Conservation (phyloP, 805 yeast genomes). For the Jamesozyma rosinii region DNA sequence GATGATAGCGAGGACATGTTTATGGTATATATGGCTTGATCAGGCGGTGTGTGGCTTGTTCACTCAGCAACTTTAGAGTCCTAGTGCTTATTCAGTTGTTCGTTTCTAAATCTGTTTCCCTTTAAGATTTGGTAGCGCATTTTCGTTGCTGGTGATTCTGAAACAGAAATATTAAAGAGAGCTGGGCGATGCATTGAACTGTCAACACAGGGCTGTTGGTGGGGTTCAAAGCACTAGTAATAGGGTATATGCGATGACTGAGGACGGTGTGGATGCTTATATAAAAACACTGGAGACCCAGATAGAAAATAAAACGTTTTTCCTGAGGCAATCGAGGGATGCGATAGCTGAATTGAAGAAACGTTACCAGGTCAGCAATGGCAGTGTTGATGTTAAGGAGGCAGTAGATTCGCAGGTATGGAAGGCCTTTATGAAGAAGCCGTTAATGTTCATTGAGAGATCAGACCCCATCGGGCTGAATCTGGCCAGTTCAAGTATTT, state of each 20-base stretch:
- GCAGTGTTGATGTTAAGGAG: neutral
- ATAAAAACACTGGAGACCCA: slow-evolving; percentile 16
- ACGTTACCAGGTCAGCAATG: neutral
- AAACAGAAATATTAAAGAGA: too few species aligned
- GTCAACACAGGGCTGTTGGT: too few species aligned
- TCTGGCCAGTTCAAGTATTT: slow-evolving; percentile 13
- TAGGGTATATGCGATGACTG: neutral
- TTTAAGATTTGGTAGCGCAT: too few species aligned
- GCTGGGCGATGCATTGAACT: too few species aligned
- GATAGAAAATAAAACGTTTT: slow-evolving; percentile 20
- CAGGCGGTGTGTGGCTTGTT: too few species aligned
- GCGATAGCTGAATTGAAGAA: slow-evolving; percentile 12
- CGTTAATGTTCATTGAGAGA: slow-evolving; percentile 25
- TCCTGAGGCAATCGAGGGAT: slow-evolving; percentile 18
- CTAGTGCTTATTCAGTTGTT: too few species aligned
- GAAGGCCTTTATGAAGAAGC: slow-evolving; percentile 17
- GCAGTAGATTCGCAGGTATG: slow-evolving; percentile 6
- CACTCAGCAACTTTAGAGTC: too few species aligned
- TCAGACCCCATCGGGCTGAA: slow-evolving; percentile 28
- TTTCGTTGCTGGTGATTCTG: too few species aligned
- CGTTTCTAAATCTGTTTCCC: too few species aligned
- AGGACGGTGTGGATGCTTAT: slow-evolving; percentile 12
- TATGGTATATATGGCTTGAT: too few species aligned
- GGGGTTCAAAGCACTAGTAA: too few species aligned
- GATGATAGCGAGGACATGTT: slow-evolving; percentile 33